These are phyloP conservation scores for Blastobotrys raffinosifermentans DNA, from an alignment of 1,139 yeast species.

Conservation along the genomic window DNA sequence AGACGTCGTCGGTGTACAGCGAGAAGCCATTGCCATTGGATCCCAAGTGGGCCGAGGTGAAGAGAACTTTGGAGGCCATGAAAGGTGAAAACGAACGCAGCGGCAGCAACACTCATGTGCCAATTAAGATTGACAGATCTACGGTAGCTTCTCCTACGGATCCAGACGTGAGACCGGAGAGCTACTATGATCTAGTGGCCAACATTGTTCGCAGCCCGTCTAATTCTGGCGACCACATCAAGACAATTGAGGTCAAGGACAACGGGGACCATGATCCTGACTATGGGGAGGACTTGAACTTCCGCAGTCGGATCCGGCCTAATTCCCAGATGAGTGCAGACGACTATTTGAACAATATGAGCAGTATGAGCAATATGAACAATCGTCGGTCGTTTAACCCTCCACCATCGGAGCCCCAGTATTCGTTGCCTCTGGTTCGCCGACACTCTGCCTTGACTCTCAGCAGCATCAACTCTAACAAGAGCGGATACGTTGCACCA, in stretches of 20 bases:
- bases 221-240: constrained; percentile 26
- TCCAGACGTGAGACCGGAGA: constrained; percentile 14
- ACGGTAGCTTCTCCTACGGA: constrained; percentile 10
- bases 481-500: not conserved
- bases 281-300: not conserved
- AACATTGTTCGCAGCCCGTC: constrained; percentile 23
- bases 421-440: not conserved
- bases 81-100: constrained; percentile 12
- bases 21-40: constrained; percentile 17
- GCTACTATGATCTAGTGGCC: constrained; percentile 20
- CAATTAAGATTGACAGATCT: constrained; percentile 10
- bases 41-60: constrained; percentile 23
- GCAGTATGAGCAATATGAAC: no score
- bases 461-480: not conserved
- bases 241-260: constrained; percentile 18
- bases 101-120: constrained; percentile 12
- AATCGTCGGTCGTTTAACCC: not conserved
- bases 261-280: constrained; percentile 5
- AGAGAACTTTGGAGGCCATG: constrained; percentile 21
- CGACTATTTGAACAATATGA: constrained; percentile 5
- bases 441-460: constrained; percentile 1
- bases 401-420: constrained; percentile 1
- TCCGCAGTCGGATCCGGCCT: constrained; percentile 1
- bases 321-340: constrained; percentile 8
- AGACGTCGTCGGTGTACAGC: not conserved